phyloP scores from a whole-genome alignment of 2,329 filamentous ascomycete species.

The Ophiostoma angusticollis region DNA sequence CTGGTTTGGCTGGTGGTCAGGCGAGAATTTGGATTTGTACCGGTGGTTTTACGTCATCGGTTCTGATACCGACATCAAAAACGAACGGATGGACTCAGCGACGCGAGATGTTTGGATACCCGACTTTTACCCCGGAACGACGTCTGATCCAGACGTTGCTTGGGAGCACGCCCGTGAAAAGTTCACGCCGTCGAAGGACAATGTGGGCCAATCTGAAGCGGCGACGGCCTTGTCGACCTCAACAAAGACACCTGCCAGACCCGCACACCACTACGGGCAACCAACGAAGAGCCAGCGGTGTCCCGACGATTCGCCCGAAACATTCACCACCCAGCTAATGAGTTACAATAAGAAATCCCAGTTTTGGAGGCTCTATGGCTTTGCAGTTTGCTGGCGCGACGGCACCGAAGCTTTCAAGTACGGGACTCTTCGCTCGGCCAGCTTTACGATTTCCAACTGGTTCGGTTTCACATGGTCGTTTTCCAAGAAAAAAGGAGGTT shows the following conservation, averaged over 20 bases:
- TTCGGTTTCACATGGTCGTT: slow-evolving; percentile 19
- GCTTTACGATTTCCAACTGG: slow-evolving; percentile 25
- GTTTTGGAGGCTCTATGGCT: slow-evolving; percentile 17
- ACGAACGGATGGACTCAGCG: slow-evolving; percentile 12
- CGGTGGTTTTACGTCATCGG: slow-evolving; percentile 45
- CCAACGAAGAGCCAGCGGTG: background rate
- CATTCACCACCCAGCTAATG: background rate
- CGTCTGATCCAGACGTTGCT: slow-evolving; percentile 25
- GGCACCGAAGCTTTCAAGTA: slow-evolving; percentile 26
- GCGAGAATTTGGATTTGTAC: slow-evolving; percentile 33
- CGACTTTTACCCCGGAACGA: slow-evolving; percentile 22
- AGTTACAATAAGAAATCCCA: background rate
- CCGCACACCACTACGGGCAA: background rate
- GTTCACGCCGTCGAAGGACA: slow-evolving; percentile 3
- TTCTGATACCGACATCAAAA: slow-evolving; percentile 20
- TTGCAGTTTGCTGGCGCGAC: slow-evolving; percentile 30
- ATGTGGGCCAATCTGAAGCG: background rate
- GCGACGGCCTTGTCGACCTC: background rate
- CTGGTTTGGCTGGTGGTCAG: slow-evolving; percentile 49
- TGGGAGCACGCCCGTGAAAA: slow-evolving; percentile 9
- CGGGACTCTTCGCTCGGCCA: slow-evolving; percentile 17
- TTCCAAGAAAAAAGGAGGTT: background rate
- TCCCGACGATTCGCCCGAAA: background rate
- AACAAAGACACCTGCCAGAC: background rate
- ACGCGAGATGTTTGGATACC: slow-evolving; percentile 21